Percentiles rank a stretch among this genome's conserved stretches.
Conservation (phyloP, 352 stramenopile genomes). For the Phytophthora melonis region DNA sequence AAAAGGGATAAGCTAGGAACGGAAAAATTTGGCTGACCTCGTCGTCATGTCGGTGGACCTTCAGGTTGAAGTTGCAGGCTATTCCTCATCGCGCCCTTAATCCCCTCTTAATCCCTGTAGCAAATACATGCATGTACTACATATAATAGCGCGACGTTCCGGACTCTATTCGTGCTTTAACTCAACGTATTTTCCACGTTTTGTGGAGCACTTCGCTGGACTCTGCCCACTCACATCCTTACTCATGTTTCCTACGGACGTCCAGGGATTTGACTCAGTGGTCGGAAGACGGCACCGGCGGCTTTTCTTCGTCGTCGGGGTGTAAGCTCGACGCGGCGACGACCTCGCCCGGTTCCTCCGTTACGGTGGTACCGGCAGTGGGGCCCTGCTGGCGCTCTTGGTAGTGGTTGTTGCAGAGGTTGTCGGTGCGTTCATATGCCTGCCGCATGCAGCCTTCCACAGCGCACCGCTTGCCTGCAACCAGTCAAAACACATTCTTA, state of each 20-base stretch:
- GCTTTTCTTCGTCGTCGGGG: slow-evolving; percentile 41
- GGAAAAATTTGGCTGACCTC: not conserved
- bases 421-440: slow-evolving; percentile 81
- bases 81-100: slow-evolving; percentile 17
- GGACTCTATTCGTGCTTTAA: slow-evolving; percentile 32
- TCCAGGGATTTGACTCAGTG: slow-evolving; percentile 30
- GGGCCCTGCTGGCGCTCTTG: slow-evolving; percentile 41
- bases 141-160: slow-evolving; percentile 16
- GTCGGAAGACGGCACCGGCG: slow-evolving; percentile 11
- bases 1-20: not conserved
- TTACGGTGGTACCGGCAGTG: not conserved
- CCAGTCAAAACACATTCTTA: not conserved
- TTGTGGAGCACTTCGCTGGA: slow-evolving; percentile 16
- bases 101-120: slow-evolving; percentile 4
- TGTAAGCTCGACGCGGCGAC: slow-evolving; percentile 8
- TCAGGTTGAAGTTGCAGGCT: slow-evolving; percentile 26
- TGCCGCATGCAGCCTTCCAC: slow-evolving; percentile 66
- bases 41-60: not conserved
- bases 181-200: slow-evolving; percentile 26
- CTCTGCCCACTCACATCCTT: slow-evolving; percentile 23
- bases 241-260: slow-evolving; percentile 8
- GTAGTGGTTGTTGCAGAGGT: slow-evolving; percentile 77
- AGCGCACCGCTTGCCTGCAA: slow-evolving; percentile 61
- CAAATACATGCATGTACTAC: not conserved
- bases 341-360: slow-evolving; percentile 7